These are phyloP conservation scores for Colletotrichum truncatum DNA, from an alignment of 2,329 filamentous ascomycete species.

Conservation along the genomic window DNA sequence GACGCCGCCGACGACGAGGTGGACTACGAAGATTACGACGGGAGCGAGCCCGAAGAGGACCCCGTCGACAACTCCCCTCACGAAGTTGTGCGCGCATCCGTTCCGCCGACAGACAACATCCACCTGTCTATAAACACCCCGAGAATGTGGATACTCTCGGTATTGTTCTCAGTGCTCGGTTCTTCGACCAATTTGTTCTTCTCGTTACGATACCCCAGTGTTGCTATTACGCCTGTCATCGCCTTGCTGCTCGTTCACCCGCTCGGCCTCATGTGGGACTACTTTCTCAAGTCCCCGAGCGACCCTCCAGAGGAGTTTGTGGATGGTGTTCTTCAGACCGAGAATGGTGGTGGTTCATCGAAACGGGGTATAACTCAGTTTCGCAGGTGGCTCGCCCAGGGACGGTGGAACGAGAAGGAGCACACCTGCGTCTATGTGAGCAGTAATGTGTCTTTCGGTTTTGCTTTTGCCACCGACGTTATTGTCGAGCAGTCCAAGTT, in stretches of 20 bases:
- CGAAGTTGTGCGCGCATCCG: slow-evolving; percentile 81
- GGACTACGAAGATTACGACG: slow-evolving; percentile 40
- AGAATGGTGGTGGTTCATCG: slow-evolving; percentile 10
- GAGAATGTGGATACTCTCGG: slow-evolving; percentile 86
- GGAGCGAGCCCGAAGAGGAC: slow-evolving; percentile 54
- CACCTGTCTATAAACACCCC: slow-evolving; percentile 86
- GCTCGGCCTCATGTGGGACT: slow-evolving; percentile 83
- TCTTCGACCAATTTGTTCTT: slow-evolving; percentile 90
- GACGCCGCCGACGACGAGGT: slow-evolving; percentile 32
- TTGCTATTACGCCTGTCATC: slow-evolving; percentile 90
- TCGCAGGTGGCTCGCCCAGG: slow-evolving; percentile 81
- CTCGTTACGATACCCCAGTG: slow-evolving; percentile 88
- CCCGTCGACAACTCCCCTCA: slow-evolving; percentile 78
- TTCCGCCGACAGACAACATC: slow-evolving; percentile 78
- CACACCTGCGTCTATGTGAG: slow-evolving; percentile 90
- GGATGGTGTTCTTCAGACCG: slow-evolving; percentile 40
- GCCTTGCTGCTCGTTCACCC: slow-evolving; percentile 86
- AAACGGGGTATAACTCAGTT: slow-evolving; percentile 48
- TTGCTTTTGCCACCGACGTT: slow-evolving; percentile 88
- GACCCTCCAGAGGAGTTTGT: slow-evolving; percentile 49
- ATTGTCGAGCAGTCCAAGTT: slow-evolving; percentile 92
- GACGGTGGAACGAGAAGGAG: slow-evolving; percentile 87
- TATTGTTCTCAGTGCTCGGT: slow-evolving; percentile 81
- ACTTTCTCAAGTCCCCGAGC: slow-evolving; percentile 60
- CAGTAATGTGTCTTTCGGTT: slow-evolving; percentile 90